Percentiles rank a stretch among this genome's conserved stretches.
These are phyloP conservation scores for Ascochyta pisi DNA, from an alignment of 2,329 filamentous ascomycete species.

Conservation along the genomic window DNA sequence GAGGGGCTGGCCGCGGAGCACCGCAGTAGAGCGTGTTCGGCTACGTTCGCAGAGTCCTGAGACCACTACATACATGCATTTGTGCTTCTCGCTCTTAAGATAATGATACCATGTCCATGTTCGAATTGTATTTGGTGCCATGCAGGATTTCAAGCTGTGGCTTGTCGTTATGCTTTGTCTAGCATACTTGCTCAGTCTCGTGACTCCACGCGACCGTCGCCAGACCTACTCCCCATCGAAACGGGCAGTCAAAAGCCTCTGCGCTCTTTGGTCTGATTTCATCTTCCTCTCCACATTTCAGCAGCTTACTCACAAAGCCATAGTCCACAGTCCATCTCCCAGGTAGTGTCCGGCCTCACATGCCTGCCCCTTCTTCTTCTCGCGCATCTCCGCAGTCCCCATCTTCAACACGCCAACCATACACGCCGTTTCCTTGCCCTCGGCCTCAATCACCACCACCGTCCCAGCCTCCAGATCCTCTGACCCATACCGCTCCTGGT, in stretches of 20 bases:
- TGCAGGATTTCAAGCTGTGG: background rate
- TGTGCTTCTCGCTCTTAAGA: background rate
- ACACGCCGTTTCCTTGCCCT: slow-evolving; percentile 92
- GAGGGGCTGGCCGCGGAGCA: slow-evolving; percentile 34
- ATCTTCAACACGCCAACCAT: slow-evolving; percentile 84
- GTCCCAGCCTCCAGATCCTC: slow-evolving; percentile 80
- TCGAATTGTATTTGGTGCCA: slow-evolving; percentile 1
- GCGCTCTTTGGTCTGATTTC: background rate
- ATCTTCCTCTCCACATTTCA: too few species aligned
- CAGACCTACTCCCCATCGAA: background rate
- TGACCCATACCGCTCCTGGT: slow-evolving; percentile 55
- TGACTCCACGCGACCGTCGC: background rate
- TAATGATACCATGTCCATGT: slow-evolving; percentile 40
- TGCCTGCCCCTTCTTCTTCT: slow-evolving; percentile 90
- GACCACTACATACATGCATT: slow-evolving; percentile 8
- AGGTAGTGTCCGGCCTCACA: slow-evolving; percentile 94
- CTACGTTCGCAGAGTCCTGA: background rate
- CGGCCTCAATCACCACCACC: slow-evolving; percentile 86
- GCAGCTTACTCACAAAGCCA: slow-evolving; percentile 57
- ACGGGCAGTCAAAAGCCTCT: background rate
- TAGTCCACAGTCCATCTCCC: slow-evolving; percentile 90
- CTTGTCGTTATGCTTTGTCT: background rate
- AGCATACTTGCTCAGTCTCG: background rate
- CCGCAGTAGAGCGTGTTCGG: slow-evolving; percentile 23
- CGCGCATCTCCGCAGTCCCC: slow-evolving; percentile 90